phyloP scores from a whole-genome alignment of 1,284 basidiomycete species.

The Dichomitus squalens region DNA sequence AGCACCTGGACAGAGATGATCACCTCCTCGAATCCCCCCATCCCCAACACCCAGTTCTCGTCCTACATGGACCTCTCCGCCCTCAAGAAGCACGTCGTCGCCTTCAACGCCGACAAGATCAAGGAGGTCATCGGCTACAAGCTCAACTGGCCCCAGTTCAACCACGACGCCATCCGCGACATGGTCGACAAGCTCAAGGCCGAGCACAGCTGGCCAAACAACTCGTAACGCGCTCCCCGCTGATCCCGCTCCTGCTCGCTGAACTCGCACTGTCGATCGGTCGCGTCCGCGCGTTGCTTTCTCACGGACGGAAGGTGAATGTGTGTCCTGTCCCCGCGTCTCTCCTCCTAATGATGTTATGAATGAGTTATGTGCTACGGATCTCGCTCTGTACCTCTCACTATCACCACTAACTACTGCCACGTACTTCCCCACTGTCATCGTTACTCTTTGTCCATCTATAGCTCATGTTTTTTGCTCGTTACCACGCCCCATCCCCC shows the following conservation, averaged over 20 bases:
- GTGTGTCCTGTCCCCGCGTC: neutral
- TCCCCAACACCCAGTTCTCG: slow-evolving; percentile 74
- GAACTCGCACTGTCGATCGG: neutral
- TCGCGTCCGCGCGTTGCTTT: neutral
- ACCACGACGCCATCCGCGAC: slow-evolving; percentile 66
- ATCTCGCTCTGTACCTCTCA: neutral
- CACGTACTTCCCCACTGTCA: neutral
- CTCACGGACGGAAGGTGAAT: neutral
- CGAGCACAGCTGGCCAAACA: slow-evolving; percentile 73
- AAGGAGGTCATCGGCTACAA: slow-evolving; percentile 77
- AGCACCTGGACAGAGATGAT: slow-evolving; percentile 87
- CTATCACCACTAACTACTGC: slow-evolving; percentile 12
- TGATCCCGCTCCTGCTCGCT: neutral
- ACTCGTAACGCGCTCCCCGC: slow-evolving; percentile 20
- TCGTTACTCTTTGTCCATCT: neutral
- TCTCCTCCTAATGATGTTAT: slow-evolving; percentile 22
- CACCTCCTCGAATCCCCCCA: slow-evolving; percentile 70
- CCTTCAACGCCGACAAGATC: slow-evolving; percentile 69
- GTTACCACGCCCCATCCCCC: neutral
- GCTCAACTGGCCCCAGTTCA: slow-evolving; percentile 64
- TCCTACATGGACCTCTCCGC: slow-evolving; percentile 84
- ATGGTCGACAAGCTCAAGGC: slow-evolving; percentile 80
- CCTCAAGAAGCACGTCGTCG: slow-evolving; percentile 66
- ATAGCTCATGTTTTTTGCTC: neutral
- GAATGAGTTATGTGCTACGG: slow-evolving; percentile 27